Evolutionary conservation across 2,329 filamentous ascomycete genomes (phyloP), one percentile per base, ranked within the genome.

Genomic region (Monilinia vaccinii-corymbosi): DNA sequence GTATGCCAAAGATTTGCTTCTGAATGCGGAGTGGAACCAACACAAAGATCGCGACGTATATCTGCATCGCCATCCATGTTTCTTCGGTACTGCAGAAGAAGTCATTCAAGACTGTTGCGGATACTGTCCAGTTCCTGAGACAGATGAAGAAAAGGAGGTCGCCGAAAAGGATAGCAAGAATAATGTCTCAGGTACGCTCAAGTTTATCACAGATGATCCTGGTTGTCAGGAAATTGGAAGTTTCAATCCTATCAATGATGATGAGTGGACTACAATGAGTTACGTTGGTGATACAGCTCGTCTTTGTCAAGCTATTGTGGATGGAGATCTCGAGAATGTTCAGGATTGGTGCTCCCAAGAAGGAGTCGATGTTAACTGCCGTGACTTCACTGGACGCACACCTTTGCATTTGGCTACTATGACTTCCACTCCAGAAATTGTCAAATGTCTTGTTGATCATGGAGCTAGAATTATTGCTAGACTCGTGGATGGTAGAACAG

Each of bases 231-330:
- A 79, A 42, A 85, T 87, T 65, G 84, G 84, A 31, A 83, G 79
- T 11, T 95, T 95, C 75, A 87, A 94, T 67, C 91, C 90, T 0
- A 78, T 93, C 42, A 92, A 87, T 0, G 85, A 90, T 46, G 80
- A 89, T 55, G 89, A 94, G 69, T 95, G 90, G 89, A 94, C 90
- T 0, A 88, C 92, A 65, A 94, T 95, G 89, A 89, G 90, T 0
- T 96, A 95, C 65, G 80, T 95, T 40, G 88, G 89, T 13, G 89
- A 91, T 65, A 92, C 89, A 1, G 84, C 83, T 42, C 78, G 81
- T 18, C 78, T 96, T 2, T 95, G 89, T 68, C 87, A 91, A 69
- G 90, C 88, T 0, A 95, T 96, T 60, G 83, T 92, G 4, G 85
- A 91, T 66, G 77, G 81, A 1, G 86, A 95, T 71, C 66, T 87